Conservation (phyloP, 495 filamentous ascomycete species). For the Collariella sp. region DNA sequence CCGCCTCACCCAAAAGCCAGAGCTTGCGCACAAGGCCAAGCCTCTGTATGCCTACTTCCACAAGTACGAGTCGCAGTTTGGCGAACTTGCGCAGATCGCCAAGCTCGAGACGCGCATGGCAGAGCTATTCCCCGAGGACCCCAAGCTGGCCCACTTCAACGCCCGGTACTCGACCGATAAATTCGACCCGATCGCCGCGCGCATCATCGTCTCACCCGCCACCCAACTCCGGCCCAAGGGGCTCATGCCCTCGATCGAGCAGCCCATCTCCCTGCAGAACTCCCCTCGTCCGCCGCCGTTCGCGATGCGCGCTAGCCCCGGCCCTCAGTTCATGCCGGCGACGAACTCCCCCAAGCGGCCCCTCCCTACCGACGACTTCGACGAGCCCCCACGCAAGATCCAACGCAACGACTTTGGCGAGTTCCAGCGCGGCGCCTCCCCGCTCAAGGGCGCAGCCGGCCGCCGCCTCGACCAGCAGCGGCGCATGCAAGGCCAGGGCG, state of each 20-base stretch:
- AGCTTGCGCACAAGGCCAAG: conserved; percentile 65
- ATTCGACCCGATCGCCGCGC: conserved; percentile 60
- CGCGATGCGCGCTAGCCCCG: conserved; percentile 35
- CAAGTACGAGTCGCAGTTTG: conserved; percentile 87
- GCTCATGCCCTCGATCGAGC: conserved; percentile 45
- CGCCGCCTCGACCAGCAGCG: conserved; percentile 75
- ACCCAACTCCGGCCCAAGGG: conserved; percentile 61
- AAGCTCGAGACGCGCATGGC: conserved; percentile 89
- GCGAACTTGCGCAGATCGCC: conserved; percentile 77
- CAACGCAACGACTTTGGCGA: conserved; percentile 26
- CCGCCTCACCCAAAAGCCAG: conserved; percentile 62
- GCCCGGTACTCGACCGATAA: conserved; percentile 57
- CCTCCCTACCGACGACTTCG: conserved; percentile 59
- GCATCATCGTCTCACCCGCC: conserved; percentile 71
- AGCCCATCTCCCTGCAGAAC: conserved; percentile 40
- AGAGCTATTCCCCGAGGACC: conserved; percentile 83
- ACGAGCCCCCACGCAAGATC: conserved; percentile 73
- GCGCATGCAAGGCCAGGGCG: conserved; percentile 41
- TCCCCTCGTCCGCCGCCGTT: conserved; percentile 37
- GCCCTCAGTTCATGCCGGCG: conserved; percentile 43
- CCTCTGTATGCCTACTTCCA: conserved; percentile 84
- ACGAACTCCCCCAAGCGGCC: conserved; percentile 71
- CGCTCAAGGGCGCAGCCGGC: conserved; percentile 76
- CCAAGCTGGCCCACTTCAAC: conserved; percentile 63
- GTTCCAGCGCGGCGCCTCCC: conserved; percentile 63